Evolutionary conservation across 495 filamentous ascomycete species (phyloP).

Genomic region (Glutinoglossum americanum): DNA sequence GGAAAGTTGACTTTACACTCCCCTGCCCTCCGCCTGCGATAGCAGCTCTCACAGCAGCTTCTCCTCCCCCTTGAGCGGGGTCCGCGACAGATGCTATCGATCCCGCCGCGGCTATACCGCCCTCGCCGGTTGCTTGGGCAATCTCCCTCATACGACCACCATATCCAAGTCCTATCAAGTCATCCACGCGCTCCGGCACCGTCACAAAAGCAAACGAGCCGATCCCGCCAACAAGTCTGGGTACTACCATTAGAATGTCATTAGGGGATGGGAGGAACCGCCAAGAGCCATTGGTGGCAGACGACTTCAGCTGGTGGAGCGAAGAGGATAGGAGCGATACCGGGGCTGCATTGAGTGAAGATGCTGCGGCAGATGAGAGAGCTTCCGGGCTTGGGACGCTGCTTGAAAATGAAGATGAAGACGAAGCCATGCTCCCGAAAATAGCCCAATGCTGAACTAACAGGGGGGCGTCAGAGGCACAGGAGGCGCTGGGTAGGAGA

Average conservation of each 20-base stretch:
- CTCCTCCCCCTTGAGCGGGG: not conserved
- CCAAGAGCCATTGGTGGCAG: conserved; percentile 8
- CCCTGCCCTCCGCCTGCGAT: not conserved
- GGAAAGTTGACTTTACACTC: not conserved
- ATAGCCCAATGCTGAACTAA: not conserved
- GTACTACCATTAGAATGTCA: conserved; percentile 37
- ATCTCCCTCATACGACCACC: conserved; percentile 31
- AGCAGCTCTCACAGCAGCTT: not conserved
- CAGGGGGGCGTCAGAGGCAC: not conserved
- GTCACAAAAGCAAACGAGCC: conserved; percentile 33
- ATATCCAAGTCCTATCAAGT: conserved; percentile 24
- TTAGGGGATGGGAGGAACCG: conserved; percentile 13
- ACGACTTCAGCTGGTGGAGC: conserved; percentile 3
- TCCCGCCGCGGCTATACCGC: conserved; percentile 14
- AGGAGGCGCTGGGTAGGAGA: not conserved
- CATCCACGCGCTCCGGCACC: conserved; percentile 40
- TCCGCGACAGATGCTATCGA: conserved; percentile 15
- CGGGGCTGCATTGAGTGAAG: not conserved
- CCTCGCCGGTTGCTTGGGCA: conserved; percentile 28
- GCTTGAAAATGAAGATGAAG: not conserved
- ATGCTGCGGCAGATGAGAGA: conserved; percentile 65
- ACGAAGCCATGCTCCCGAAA: not conserved
- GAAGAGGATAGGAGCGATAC: conserved; percentile 4
- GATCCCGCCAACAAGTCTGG: conserved; percentile 39
- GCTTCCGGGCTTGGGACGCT: conserved; percentile 41